Base-by-base conservation (phyloP, 495 filamentous ascomycete species). In the Sphaerosporella brunnea region DNA sequence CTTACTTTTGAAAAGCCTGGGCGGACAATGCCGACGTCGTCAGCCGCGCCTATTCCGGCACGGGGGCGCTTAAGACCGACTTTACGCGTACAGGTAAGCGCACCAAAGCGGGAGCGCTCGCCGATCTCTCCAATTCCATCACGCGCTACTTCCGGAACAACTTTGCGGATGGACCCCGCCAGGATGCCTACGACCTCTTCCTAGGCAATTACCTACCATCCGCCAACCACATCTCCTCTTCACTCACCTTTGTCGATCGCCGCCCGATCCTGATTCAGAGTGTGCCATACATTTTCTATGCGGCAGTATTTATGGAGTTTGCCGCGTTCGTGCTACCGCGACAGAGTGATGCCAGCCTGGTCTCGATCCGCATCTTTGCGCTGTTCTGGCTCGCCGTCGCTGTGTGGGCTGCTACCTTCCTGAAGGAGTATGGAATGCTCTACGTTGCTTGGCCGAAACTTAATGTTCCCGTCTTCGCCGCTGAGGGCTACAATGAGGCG, bases 381-480 rank as follows among this genome's bases (percentile, higher is more conserved):
- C 44, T 93, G 8, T 71, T 85, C 50, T 94, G 80, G 74, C 56
- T 83, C 1, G 55, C 71, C 0, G 67, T 93, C 5, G 77, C 72
- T 3, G 69, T 58, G 20, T 93, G 79, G 73, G 75, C 73, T 47
- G 64, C 75, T 36, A 66, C 69, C 39, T 96, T 96, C 56, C 77
- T 96, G 34, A 65, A 73, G 37, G 71, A 56, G 16, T 80, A 93
- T 62, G 92, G 92, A 34, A 85, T 90, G 70, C 73, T 97, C 43
- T 97, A 84, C 62, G 90, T 97, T 23, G 92, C 88, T 64, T 97
- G 90, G 90, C 90, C 90, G 15, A 93, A 90, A 60, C 73, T 97
- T 3, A 93, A 90, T 53, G 83, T 83, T 4, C 78, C 84, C 5
- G 73, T 79, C 2, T 87, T 76, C 64, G 88, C 82, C 1, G 73